A percentile compares a stretch with the other conserved stretches of the same genome.
phyloP scores from a whole-genome alignment of 495 filamentous ascomycete genomes.

The Friedmanniomyces endolithicus region DNA sequence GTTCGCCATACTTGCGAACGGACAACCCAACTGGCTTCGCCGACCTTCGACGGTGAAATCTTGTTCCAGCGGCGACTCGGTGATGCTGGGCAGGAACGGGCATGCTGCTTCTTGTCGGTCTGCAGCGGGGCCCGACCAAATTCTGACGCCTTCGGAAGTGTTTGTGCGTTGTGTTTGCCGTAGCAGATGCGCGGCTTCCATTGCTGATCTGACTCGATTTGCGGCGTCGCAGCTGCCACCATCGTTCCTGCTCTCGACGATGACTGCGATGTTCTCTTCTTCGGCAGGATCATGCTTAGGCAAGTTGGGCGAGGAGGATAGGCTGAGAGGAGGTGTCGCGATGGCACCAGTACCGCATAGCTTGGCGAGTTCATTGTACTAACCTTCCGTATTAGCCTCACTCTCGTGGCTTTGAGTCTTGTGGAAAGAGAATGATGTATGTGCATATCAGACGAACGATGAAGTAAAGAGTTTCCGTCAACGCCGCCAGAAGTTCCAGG shows the following conservation, averaged over 20 bases:
- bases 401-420: too few species aligned
- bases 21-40: slow-evolving; percentile 49
- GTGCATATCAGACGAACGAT: neutral
- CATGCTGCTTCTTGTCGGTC: slow-evolving; percentile 28
- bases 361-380: slow-evolving; percentile 28
- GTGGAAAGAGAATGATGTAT: too few species aligned
- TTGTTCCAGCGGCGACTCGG: slow-evolving; percentile 44
- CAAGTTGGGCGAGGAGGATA: slow-evolving; percentile 14
- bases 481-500: slow-evolving; percentile 30
- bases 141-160: slow-evolving; percentile 23
- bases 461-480: slow-evolving; percentile 36
- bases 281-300: slow-evolving; percentile 14
- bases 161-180: neutral
- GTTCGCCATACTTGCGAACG: slow-evolving; percentile 36
- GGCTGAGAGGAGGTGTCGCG: slow-evolving; percentile 15
- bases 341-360: slow-evolving; percentile 10
- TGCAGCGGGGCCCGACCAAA: slow-evolving; percentile 34
- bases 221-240: neutral
- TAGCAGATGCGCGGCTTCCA: neutral
- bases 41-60: slow-evolving; percentile 54
- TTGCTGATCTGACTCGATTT: neutral
- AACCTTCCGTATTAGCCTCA: too few species aligned
- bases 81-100: slow-evolving; percentile 34
- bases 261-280: neutral
- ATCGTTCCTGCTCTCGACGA: neutral